These are phyloP conservation scores for Wickerhamomyces hampshirensis DNA, from an alignment of 805 yeast genomes.

Conservation along the genomic window DNA sequence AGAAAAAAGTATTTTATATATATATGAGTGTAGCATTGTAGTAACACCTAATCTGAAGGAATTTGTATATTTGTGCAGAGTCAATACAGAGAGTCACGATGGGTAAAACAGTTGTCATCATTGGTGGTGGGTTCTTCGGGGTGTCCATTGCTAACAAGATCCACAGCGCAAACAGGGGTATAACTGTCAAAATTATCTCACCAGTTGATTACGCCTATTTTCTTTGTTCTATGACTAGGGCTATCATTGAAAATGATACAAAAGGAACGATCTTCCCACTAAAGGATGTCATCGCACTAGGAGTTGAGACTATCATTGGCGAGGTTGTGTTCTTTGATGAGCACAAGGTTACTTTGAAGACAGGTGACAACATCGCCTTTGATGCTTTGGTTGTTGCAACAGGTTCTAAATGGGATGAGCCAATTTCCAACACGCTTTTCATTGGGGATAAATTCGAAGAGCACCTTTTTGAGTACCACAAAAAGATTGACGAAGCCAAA, in stretches of 20 bases:
- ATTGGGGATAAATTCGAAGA: constrained; percentile 13
- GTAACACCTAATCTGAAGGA: too few species aligned
- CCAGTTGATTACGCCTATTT: constrained; percentile 9
- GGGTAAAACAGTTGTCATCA: background rate
- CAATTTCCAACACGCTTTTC: constrained; percentile 16
- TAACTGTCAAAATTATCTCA: constrained; percentile 9
- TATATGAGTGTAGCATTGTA: too few species aligned
- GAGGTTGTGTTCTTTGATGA: constrained; percentile 12
- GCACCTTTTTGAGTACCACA: constrained; percentile 12
- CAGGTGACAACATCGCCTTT: constrained; percentile 9
- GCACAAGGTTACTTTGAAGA: constrained; percentile 11
- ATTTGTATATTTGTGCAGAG: too few species aligned
- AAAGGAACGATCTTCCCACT: constrained; percentile 8
- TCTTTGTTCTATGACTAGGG: constrained; percentile 10
- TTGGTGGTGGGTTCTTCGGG: constrained; percentile 13
- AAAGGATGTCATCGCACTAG: constrained; percentile 9
- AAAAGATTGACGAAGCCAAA: constrained; percentile 21
- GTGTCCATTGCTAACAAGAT: constrained; percentile 13
- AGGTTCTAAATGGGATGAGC: constrained; percentile 27
- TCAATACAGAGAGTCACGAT: too few species aligned
- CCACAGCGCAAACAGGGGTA: background rate
- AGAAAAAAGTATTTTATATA: too few species aligned
- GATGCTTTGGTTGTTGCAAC: constrained; percentile 28
- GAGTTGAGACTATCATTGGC: constrained; percentile 17
- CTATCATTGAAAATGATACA: constrained; percentile 6